phyloP scores from a whole-genome alignment of 2,329 filamentous ascomycete genomes.

The Blastomyces parvus region DNA sequence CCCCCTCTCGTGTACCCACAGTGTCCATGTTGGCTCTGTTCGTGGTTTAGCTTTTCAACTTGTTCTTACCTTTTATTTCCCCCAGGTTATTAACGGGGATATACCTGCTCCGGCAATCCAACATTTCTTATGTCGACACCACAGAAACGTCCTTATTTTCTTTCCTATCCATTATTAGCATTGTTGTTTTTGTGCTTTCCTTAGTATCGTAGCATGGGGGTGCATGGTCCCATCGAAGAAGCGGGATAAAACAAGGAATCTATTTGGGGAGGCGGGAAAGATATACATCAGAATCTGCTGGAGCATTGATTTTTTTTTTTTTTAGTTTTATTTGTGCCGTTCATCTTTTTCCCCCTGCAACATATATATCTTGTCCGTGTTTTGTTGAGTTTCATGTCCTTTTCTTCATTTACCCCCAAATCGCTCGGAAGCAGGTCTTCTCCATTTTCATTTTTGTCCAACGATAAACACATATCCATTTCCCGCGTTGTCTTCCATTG shows the following conservation, averaged over 20 bases:
- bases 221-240: not conserved
- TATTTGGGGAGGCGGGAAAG: not conserved
- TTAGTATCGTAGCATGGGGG: not conserved
- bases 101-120: not conserved
- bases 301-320: not conserved
- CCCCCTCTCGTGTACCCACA: not conserved
- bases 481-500: slow-evolving; percentile 25
- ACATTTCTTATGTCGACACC: not conserved
- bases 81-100: not conserved
- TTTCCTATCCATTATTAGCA: not conserved
- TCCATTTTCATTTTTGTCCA: not conserved
- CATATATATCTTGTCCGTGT: not conserved
- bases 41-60: not conserved
- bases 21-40: not conserved
- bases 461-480: not conserved
- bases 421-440: not conserved
- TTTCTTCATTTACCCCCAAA: not conserved
- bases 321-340: not conserved
- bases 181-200: not conserved
- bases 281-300: not conserved
- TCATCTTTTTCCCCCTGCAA: not conserved
- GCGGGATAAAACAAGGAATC: not conserved
- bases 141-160: not conserved
- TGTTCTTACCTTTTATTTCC: not conserved
- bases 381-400: not conserved